A percentile compares a stretch with the other conserved stretches of the same genome.
phyloP scores from a whole-genome alignment of 1,284 basidiomycete species.

The Tilletia caries region DNA sequence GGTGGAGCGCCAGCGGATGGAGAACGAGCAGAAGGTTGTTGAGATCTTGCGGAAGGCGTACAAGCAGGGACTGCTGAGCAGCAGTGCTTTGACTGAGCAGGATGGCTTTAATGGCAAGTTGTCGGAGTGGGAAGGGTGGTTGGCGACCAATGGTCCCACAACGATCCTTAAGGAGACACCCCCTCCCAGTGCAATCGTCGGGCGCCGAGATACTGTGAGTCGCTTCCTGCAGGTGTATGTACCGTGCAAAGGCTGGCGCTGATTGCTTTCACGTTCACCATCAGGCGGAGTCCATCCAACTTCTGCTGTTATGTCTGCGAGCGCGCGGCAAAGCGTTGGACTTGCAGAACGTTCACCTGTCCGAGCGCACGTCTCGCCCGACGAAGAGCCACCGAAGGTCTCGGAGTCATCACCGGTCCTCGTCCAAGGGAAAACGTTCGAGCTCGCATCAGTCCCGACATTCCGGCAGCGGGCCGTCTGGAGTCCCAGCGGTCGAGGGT shows the following conservation, averaged over 20 bases:
- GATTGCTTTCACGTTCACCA: background rate
- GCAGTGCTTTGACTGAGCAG: background rate
- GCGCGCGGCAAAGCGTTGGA: slow-evolving; percentile 18
- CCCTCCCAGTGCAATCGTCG: slow-evolving; percentile 40
- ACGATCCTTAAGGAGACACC: slow-evolving; percentile 29
- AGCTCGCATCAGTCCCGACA: background rate
- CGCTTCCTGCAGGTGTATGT: background rate
- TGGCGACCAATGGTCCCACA: slow-evolving; percentile 1
- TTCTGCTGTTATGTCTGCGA: slow-evolving; percentile 20
- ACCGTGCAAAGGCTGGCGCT: too few relatives aligned
- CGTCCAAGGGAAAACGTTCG: background rate
- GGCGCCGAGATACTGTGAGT: slow-evolving; percentile 33
- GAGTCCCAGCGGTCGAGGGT: background rate
- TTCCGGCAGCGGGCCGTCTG: background rate
- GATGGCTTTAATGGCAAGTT: background rate
- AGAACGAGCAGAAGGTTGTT: slow-evolving; percentile 19
- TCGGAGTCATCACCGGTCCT: background rate
- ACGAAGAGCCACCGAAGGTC: background rate
- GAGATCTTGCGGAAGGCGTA: slow-evolving; percentile 24
- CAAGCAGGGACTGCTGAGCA: slow-evolving; percentile 25
- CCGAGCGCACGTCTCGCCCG: background rate
- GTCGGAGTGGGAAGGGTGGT: slow-evolving; percentile 2
- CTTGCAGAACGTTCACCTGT: background rate
- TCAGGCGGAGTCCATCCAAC: slow-evolving; percentile 18
- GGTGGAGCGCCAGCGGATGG: slow-evolving; percentile 22